Evolutionary conservation across 2,329 filamentous ascomycete genomes (phyloP).

Genomic region (Trichoderma brevicompactum): DNA sequence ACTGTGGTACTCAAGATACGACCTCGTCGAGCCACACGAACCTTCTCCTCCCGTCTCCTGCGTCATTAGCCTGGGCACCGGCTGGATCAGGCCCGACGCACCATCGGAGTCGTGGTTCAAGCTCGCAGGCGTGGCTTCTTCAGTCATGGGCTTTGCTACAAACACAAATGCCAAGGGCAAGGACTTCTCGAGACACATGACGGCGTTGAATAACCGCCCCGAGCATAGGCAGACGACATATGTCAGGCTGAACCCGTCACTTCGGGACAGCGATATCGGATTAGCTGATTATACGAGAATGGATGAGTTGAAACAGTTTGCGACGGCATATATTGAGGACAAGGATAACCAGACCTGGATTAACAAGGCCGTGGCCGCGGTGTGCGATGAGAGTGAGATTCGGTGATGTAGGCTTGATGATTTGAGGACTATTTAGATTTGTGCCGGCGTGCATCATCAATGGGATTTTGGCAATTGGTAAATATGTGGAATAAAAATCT

Average conservation of each 20-base stretch:
- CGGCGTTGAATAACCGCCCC: conserved; percentile 1
- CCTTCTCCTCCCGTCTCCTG: conserved; percentile 6
- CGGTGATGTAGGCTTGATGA: background rate
- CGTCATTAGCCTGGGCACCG: conserved; percentile 19
- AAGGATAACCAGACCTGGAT: conserved; percentile 14
- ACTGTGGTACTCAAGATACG: conserved; percentile 23
- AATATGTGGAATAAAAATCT: no score
- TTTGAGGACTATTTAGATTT: no score
- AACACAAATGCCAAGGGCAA: conserved; percentile 26
- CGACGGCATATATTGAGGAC: conserved; percentile 4
- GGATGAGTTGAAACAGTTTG: conserved; percentile 16
- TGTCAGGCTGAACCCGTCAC: conserved; percentile 6
- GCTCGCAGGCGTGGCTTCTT: conserved; percentile 16
- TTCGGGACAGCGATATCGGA: conserved; percentile 4
- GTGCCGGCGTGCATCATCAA: background rate
- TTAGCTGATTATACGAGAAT: conserved; percentile 23
- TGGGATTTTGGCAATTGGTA: no score
- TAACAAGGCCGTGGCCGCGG: conserved; percentile 17
- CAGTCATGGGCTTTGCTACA: conserved; percentile 18
- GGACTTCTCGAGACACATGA: conserved; percentile 24
- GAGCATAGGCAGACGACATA: conserved; percentile 12
- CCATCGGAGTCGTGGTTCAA: conserved; percentile 18
- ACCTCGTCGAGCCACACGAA: conserved; percentile 11
- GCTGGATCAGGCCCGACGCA: conserved; percentile 8
- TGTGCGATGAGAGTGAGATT: conserved; percentile 11